Percentiles rank a stretch among this genome's conserved stretches.
These are phyloP conservation scores for Suillus occidentalis DNA, from an alignment of 768 basidiomycete species.

Conservation along the genomic window DNA sequence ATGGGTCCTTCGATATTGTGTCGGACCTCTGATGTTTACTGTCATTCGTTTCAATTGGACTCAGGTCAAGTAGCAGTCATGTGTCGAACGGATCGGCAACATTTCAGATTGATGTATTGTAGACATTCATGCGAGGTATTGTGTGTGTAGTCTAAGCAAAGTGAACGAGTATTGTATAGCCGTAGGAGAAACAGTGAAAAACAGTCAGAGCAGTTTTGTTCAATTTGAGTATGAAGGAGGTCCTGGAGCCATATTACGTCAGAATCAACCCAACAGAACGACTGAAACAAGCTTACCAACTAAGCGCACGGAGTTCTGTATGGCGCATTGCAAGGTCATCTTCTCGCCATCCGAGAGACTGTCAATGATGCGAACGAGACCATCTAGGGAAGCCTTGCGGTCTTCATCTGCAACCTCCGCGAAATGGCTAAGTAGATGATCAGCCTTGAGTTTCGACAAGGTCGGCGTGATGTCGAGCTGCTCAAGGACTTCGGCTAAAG, in stretches of 20 bases:
- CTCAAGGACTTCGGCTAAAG: constrained; percentile 67
- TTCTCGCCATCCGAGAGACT: constrained; percentile 74
- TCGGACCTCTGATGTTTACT: background rate
- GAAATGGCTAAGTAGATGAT: constrained; percentile 66
- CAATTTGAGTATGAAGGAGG: constrained; percentile 42
- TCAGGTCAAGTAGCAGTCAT: background rate
- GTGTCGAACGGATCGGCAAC: background rate
- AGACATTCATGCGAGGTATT: constrained; percentile 4
- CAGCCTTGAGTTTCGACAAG: constrained; percentile 63
- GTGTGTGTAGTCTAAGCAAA: background rate
- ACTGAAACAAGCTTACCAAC: constrained; percentile 47
- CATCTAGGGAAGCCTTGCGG: constrained; percentile 72
- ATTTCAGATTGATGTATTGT: background rate
- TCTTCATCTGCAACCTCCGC: constrained; percentile 71
- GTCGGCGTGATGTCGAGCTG: constrained; percentile 65
- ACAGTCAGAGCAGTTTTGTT: background rate
- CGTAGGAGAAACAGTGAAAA: background rate
- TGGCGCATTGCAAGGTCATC: constrained; percentile 53
- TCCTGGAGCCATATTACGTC: constrained; percentile 24
- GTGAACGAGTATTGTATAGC: background rate
- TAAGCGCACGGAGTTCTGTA: constrained; percentile 58
- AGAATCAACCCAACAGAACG: background rate
- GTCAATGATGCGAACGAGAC: constrained; percentile 72
- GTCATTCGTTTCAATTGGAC: background rate
- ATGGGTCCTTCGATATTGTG: background rate